Percentiles rank a stretch among this genome's conserved stretches.
Conservation (phyloP, 2,329 filamentous ascomycete genomes). For the Colletotrichum navitas region DNA sequence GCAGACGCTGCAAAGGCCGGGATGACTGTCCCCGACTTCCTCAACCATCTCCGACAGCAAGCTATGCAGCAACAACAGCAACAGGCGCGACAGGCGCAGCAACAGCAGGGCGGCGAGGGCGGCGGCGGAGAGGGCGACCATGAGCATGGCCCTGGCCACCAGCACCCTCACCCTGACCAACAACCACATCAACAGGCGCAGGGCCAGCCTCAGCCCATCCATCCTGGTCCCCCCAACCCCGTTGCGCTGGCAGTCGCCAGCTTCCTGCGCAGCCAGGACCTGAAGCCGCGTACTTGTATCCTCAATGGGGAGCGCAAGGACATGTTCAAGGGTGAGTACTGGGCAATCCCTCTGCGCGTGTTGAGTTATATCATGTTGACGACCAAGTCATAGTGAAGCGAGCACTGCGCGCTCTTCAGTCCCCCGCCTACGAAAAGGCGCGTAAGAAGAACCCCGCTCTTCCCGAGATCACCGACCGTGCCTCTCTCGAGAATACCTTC, state of each 20-base stretch:
- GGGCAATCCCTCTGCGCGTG: not conserved
- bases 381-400: conserved; percentile 79
- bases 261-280: conserved; percentile 84
- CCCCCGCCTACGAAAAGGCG: conserved; percentile 90
- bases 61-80: conserved; percentile 63
- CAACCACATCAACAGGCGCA: conserved; percentile 49
- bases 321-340: conserved; percentile 88
- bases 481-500: conserved; percentile 91
- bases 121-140: conserved; percentile 44
- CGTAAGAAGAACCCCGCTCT: conserved; percentile 90
- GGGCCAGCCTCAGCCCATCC: conserved; percentile 74
- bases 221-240: conserved; percentile 86
- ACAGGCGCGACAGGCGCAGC: conserved; percentile 59
- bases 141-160: conserved; percentile 46
- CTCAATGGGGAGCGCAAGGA: conserved; percentile 97
- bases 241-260: conserved; percentile 89
- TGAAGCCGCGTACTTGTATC: conserved; percentile 92
- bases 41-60: conserved; percentile 75
- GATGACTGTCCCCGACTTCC: conserved; percentile 87
- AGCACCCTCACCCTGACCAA: conserved; percentile 45
- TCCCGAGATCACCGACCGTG: conserved; percentile 87
- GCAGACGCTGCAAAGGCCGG: conserved; percentile 87
- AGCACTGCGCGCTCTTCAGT: conserved; percentile 89
- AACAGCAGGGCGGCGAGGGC: conserved; percentile 40
- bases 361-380: not conserved